Base-by-base conservation (phyloP, 1,284 basidiomycete species). In the Austroboletus rostrupii region DNA sequence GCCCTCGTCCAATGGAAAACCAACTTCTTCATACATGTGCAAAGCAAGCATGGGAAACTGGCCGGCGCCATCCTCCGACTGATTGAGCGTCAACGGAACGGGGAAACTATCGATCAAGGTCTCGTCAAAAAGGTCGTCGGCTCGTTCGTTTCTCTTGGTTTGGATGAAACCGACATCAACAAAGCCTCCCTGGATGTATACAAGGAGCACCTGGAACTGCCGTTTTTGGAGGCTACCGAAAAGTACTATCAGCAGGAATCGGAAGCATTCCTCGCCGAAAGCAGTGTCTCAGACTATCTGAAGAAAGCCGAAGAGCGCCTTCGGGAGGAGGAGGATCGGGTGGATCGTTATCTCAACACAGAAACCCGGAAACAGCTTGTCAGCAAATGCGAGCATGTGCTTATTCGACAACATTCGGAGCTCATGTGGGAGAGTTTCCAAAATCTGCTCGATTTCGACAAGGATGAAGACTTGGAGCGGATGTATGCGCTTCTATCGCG, bases 401-500 rank as follows among this genome's bases (percentile, higher is more conserved):
- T 99, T 50, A 92, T 99, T 59, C 81, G 90, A 48, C 89, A 89
- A 58, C 96, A 99, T 64, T 76, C 86, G 44, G 82, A 87, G 59
- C 74, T 88, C 45, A 89, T 99, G 81, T 92, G 90, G 86, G 92
- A 97, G 55, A 94, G 88, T 70, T 99, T 99, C 80, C 92, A 97
- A 70, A 77, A 77, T 33, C 72, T 99, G 45, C 85, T 99, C 57
- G 94, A 97, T 65, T 91, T 82, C 66, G 95, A 98, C 66, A 88
- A 95, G 70, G 87, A 91, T 58, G 90, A 93, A 64, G 97, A 99
- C 69, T 75, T 97, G 33, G 88, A 92, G 57, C 82, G 96, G 45
- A 97, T 97, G 92, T 99, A 98, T 76, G 81, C 89, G 7, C 79
- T 99, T 10, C 79, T 99, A 6, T 85, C 88, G 12, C 87, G 94